Evolutionary conservation across 371 early-diverging fungal species (phyloP).

Genomic region (Scutellospora calospora): DNA sequence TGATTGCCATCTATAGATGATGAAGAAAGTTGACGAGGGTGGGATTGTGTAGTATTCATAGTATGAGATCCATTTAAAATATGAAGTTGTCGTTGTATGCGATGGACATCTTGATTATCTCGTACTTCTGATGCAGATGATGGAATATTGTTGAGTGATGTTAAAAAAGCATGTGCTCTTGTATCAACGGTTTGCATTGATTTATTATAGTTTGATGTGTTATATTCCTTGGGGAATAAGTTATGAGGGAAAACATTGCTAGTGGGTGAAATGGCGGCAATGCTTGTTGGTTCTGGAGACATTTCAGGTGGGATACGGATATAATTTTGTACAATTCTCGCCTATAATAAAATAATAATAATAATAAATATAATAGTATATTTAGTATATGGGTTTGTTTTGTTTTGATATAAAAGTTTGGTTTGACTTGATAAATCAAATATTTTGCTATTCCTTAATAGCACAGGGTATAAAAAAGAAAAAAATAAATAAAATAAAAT

Average conservation of each 20-base stretch:
- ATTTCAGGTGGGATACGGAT: not conserved
- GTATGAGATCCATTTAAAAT: conserved; percentile 3
- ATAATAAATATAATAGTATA: too few species aligned
- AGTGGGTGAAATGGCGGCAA: conserved; percentile 5
- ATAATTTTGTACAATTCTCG: not conserved
- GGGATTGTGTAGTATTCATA: not conserved
- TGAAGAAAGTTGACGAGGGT: not conserved
- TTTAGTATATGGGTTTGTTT: not conserved
- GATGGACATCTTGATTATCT: conserved; percentile 8
- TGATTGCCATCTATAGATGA: conserved; percentile 3
- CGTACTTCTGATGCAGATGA: not conserved
- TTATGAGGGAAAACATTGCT: conserved; percentile 1
- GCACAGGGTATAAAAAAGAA: not conserved
- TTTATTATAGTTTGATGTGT: conserved; percentile 4
- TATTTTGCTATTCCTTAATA: too few species aligned
- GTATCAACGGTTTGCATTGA: conserved; percentile 2
- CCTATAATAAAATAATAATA: not conserved
- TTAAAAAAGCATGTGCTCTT: not conserved
- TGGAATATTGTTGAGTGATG: not conserved
- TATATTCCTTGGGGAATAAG: conserved; percentile 14
- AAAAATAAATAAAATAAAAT: not conserved
- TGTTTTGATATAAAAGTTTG: not conserved
- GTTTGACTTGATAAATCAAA: not conserved
- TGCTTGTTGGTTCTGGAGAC: conserved; percentile 30
- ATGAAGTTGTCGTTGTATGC: not conserved